Evolutionary conservation across 441 rosid species (phyloP), one percentile per base, ranked within the genome.

Genomic region (Aleurites moluccanus): DNA sequence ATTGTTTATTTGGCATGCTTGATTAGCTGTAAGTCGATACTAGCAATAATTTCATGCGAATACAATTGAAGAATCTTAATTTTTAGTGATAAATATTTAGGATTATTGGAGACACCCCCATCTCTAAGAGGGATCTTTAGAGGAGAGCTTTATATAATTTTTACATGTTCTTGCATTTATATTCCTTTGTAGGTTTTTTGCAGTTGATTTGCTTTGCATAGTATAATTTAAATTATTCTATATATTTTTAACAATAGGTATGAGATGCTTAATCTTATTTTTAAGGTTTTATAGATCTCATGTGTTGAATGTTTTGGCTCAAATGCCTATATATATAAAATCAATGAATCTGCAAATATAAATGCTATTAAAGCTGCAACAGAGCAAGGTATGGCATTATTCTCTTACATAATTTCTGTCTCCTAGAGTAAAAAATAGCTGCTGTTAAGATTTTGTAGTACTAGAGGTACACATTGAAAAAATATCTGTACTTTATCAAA

Each of bases 231-330:
- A 27, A 2, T 23, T 57, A 5, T 72, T 20, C 73, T 73, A 21
- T 6, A 30, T 20, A 42, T 57, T 20, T 70, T 73, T 63, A 67
- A 67, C 40, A 49, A 15, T 7, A 30, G 21, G 60, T 28, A 68
- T 68, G 23, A 21, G 3, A 16, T 63, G 25, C 74, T 27, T 70
- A 30, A 42, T 23, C 30, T n/a, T 67, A 15, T 27, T 55, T 78
- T 64, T 72, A 30, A 47, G 38, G 64, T 77, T 67, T 42, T 81
- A 70, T 80, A 93, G 96, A 86, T 90, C 38, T 90, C 98, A 40
- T 92, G 94, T 68, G 87, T 92, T 71, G 96, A 97, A 35, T 93
- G 97, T 78, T 93, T 92, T 80, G 98, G 97, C 78, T 90, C 98
- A 69, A 87, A 90, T 80, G 83, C 98, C 63, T 74, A 88, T 61